A percentile compares a stretch with the other conserved stretches of the same genome.
Conservation (phyloP, 371 early-diverging fungal genomes). For the Mortierella sp. region DNA sequence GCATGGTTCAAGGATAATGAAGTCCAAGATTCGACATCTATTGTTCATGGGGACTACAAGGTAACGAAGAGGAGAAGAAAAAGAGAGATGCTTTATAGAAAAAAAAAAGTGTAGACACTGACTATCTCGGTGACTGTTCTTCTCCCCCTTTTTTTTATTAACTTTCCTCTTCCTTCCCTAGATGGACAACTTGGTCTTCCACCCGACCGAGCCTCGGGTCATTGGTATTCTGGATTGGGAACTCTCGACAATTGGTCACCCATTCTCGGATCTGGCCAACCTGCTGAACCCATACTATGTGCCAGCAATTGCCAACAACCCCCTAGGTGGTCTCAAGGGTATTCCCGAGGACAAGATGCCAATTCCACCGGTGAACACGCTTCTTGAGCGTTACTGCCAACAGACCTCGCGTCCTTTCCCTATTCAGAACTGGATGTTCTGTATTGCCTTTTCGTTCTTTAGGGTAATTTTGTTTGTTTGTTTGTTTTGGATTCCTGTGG, state of each 20-base stretch:
- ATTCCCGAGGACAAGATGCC: conserved; percentile 59
- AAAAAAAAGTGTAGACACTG: too few species aligned
- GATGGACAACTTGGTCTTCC: conserved; percentile 86
- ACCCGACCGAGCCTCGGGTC: conserved; percentile 80
- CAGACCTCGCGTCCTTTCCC: conserved; percentile 67
- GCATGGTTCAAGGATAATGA: conserved; percentile 78
- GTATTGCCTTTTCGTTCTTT: conserved; percentile 74
- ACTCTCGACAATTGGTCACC: conserved; percentile 94
- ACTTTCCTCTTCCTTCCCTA: conserved; percentile 10
- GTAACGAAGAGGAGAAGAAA: conserved; percentile 28
- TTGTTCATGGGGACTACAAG: conserved; percentile 95
- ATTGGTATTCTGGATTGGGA: conserved; percentile 98
- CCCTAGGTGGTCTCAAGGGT: conserved; percentile 55
- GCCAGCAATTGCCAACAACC: conserved; percentile 30
- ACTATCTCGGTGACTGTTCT: too few species aligned
- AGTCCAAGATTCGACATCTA: conserved; percentile 77
- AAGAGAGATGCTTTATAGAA: not conserved
- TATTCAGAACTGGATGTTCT: conserved; percentile 72
- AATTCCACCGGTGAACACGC: conserved; percentile 69
- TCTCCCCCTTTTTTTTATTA: conserved; percentile 3
- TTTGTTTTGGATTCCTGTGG: not conserved
- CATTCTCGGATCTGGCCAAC: conserved; percentile 90
- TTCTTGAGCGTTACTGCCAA: conserved; percentile 74
- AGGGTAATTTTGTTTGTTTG: conserved; percentile 51
- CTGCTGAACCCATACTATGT: conserved; percentile 81